Evolutionary conservation across 306 rosid genomes (phyloP).

Genomic region (Malus orientalis): DNA sequence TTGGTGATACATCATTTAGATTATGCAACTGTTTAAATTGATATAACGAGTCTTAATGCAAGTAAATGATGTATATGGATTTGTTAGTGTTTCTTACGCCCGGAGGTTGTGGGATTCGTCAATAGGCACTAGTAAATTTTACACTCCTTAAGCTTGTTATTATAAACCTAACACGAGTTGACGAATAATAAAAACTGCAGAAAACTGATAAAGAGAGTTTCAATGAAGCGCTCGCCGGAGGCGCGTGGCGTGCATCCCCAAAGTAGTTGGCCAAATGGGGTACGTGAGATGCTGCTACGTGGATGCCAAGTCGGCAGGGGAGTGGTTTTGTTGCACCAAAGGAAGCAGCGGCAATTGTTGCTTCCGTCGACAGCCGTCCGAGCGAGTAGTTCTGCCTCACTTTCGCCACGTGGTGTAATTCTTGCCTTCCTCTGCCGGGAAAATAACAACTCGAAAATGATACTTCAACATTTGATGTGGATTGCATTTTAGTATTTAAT

Average conservation of each 20-base stretch:
- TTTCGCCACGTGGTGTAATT: not conserved
- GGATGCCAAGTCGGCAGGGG: conserved; percentile 1
- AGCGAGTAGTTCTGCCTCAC: not conserved
- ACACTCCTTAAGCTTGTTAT: too few relatives aligned
- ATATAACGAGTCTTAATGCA: too few relatives aligned
- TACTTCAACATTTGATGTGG: not conserved
- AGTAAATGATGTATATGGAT: too few relatives aligned
- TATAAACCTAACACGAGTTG: too few relatives aligned
- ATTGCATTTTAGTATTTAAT: not conserved
- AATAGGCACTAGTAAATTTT: too few relatives aligned
- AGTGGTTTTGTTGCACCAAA: not conserved
- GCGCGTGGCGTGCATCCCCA: not conserved
- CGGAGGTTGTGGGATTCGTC: too few relatives aligned
- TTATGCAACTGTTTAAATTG: too few relatives aligned
- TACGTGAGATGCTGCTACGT: not conserved
- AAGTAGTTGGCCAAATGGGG: too few relatives aligned
- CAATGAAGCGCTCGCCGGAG: not conserved
- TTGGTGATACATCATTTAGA: too few relatives aligned
- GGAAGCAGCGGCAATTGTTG: not conserved
- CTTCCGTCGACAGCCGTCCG: conserved; percentile 6
- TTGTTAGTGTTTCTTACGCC: too few relatives aligned
- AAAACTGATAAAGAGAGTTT: not conserved
- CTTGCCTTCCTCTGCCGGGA: not conserved
- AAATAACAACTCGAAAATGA: not conserved
- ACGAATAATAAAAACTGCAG: too few relatives aligned